Evolutionary conservation across 148 eudicot genomes (phyloP).

Genomic region (Pouteria glomerata): DNA sequence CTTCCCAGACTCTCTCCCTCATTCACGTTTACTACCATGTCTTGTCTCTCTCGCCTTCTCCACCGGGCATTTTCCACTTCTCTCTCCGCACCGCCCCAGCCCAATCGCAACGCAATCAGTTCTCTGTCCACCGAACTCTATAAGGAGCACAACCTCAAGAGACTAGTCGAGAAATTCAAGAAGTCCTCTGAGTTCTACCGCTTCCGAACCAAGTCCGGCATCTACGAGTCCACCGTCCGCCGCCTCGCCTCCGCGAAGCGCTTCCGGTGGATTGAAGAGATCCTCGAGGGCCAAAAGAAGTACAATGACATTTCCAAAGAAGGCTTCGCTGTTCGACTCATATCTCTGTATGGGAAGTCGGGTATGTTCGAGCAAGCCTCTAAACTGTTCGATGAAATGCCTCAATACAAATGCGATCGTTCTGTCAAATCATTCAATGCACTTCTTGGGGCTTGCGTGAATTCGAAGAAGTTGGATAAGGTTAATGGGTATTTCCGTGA

Average conservation of each 20-base stretch:
- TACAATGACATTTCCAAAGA: constrained; percentile 36
- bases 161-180: constrained; percentile 36
- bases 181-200: constrained; percentile 16
- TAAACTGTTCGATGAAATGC: constrained; percentile 74
- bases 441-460: constrained; percentile 54
- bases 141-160: constrained; percentile 32
- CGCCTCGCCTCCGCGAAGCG: constrained; percentile 44
- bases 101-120: constrained; percentile 2
- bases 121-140: constrained; percentile 17
- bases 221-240: constrained; percentile 39
- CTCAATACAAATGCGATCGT: constrained; percentile 29
- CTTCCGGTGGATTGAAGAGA: constrained; percentile 47
- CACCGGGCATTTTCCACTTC: constrained; percentile 28
- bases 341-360: constrained; percentile 44
- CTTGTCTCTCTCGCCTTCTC: constrained; percentile 27
- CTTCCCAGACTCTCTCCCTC: background rate
- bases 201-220: constrained; percentile 28
- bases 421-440: constrained; percentile 57
- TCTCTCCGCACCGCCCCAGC: background rate
- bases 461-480: constrained; percentile 35
- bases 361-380: constrained; percentile 59
- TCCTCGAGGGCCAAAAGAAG: constrained; percentile 55
- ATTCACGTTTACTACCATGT: constrained; percentile 9
- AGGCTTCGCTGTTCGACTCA: constrained; percentile 43
- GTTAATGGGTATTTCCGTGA: constrained; percentile 33